Conservation (phyloP, 345 rosid species). For the Acer campestre region DNA sequence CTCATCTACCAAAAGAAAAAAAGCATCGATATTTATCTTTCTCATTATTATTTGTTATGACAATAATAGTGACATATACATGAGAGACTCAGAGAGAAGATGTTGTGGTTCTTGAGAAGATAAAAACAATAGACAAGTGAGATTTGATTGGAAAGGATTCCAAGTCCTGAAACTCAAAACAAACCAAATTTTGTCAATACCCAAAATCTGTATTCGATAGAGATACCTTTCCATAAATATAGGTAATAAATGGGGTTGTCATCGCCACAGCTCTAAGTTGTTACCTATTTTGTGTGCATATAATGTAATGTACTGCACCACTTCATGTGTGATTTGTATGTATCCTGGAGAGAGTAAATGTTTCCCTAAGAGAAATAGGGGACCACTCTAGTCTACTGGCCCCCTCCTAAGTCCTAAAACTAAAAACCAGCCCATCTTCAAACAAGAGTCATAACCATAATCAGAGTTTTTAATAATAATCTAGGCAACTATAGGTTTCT, state of each 20-base stretch:
- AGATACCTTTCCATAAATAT: conserved; percentile 13
- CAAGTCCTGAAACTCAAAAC: background rate
- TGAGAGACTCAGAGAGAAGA: background rate
- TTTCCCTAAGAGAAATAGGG: background rate
- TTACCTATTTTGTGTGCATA: conserved; percentile 20
- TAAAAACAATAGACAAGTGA: conserved; percentile 12
- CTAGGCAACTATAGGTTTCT: background rate
- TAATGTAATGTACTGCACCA: background rate
- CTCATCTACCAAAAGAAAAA: background rate
- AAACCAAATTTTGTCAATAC: background rate
- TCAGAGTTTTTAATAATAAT: background rate
- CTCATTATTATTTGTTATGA: background rate
- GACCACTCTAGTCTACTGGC: conserved; percentile 6
- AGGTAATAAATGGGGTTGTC: background rate
- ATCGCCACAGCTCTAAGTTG: background rate
- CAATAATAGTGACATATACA: background rate
- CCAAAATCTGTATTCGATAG: background rate
- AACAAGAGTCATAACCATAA: background rate
- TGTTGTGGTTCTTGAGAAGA: conserved; percentile 6
- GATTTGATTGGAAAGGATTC: conserved; percentile 13
- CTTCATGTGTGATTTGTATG: background rate
- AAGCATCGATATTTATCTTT: background rate
- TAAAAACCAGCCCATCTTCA: background rate
- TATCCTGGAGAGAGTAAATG: background rate
- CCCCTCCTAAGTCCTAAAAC: no score